Evolutionary conservation across 2,329 filamentous ascomycete species (phyloP).

Genomic region (Paecilomyces formosus): DNA sequence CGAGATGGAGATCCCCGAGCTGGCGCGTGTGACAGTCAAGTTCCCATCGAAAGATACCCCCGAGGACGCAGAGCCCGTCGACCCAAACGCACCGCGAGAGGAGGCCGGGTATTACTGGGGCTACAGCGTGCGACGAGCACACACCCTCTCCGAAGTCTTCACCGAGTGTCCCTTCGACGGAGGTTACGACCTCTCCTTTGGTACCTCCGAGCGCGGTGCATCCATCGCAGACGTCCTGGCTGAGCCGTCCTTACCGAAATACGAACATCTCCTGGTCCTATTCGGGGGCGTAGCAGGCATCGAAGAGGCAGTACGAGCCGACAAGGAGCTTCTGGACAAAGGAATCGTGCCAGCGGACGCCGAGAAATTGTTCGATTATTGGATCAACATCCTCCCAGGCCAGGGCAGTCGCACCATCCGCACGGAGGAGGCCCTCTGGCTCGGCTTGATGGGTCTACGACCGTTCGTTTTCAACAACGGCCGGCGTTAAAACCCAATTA

Average conservation of each 20-base stretch:
- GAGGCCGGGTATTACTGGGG: conserved; percentile 84
- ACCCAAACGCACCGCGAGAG: conserved; percentile 61
- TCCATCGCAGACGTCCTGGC: conserved; percentile 35
- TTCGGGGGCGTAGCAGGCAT: conserved; percentile 76
- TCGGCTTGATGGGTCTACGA: conserved; percentile 64
- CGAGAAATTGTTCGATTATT: conserved; percentile 70
- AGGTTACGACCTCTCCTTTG: conserved; percentile 76
- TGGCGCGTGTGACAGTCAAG: conserved; percentile 66
- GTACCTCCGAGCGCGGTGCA: conserved; percentile 70
- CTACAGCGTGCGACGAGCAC: conserved; percentile 61
- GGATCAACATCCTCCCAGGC: conserved; percentile 72
- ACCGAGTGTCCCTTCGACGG: conserved; percentile 67
- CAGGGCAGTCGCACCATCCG: conserved; percentile 77
- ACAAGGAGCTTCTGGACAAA: conserved; percentile 51
- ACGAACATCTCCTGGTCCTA: conserved; percentile 65
- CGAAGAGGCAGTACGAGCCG: conserved; percentile 63
- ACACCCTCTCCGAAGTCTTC: conserved; percentile 64
- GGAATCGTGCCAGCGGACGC: conserved; percentile 59
- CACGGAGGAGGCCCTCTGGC: conserved; percentile 76
- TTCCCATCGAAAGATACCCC: conserved; percentile 44
- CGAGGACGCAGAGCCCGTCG: conserved; percentile 51
- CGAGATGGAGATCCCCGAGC: conserved; percentile 54
- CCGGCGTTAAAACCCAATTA: background rate
- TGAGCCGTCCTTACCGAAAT: conserved; percentile 40
- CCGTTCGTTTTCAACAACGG: conserved; percentile 38